Base-by-base conservation (phyloP, 352 stramenopile species). In the Phytophthora chlamydospora region DNA sequence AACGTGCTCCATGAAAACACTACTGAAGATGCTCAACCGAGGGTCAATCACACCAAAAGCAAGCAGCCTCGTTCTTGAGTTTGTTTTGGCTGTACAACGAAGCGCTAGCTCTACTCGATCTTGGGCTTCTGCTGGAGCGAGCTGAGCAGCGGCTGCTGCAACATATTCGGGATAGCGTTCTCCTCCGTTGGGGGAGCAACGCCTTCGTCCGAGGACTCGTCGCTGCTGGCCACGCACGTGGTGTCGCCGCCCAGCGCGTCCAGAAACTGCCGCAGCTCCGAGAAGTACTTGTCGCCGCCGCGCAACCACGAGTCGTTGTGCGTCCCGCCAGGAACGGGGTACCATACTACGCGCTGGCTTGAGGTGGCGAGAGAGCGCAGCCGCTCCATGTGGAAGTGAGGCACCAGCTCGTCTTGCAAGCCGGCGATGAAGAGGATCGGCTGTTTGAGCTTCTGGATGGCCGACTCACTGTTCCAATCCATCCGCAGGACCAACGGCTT, bases 231-330 rank as follows among this genome's bases (percentile, higher is more conserved):
- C 17, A 69, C n/a, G 33, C 52, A 66, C 21, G 41, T 53, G 52
- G 64, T 50, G 57, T 71, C 21, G 38, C 62, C 29, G 38, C 58
- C 34, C 27, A 91, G 59, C 5, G 56, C 51, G 38, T 85, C 70
- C 41, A 97, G 54, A 44, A 97, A 97, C 16, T 68, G 35, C 5
- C 71, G 71, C 34, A 96, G 46, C 32, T 81, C 59, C 0, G 84
- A 75, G 73, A 90, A 96, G 78, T 98, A 98, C 36, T 76, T 76
- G 38, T 86, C 70, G 6, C 93, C 93, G 14, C 95, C 93, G 40
- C 91, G 80, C 29, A 97, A 62, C 91, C 91, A 98, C 34, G 91
- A 97, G 74, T 98, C 93, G 63, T 98, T 98, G 70, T 98, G 95
- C 3, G 90, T 98, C 5, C 95, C 95, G 9, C 91, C 79, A n/a